Percentiles rank a stretch among this genome's conserved stretches.
These are phyloP conservation scores for Castanea crenata DNA, from an alignment of 306 rosid genomes.

Conservation along the genomic window DNA sequence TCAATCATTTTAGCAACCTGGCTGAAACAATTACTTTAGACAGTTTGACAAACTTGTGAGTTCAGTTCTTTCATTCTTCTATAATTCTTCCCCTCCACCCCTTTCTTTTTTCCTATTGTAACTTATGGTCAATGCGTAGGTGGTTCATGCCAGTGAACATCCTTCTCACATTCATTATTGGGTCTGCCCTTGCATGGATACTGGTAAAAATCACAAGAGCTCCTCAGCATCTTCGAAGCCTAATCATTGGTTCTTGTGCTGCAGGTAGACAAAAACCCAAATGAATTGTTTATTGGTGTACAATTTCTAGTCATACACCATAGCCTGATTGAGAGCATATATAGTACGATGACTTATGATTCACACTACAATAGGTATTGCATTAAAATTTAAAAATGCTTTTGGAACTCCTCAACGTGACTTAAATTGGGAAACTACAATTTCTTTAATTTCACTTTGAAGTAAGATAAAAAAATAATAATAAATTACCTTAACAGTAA, in stretches of 20 bases:
- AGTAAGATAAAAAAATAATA: no score
- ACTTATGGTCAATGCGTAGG: conserved; percentile 21
- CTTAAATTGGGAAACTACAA: no score
- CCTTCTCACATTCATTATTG: conserved; percentile 43
- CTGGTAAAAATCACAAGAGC: conserved; percentile 36
- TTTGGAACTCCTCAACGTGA: no score
- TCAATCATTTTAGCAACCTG: background rate
- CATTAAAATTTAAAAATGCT: no score
- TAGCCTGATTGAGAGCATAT: background rate
- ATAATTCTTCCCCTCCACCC: background rate
- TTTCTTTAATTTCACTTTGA: no score
- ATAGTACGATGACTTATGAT: no score
- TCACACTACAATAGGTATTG: no score
- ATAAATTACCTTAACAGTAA: no score
- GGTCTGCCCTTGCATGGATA: conserved; percentile 39
- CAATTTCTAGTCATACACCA: background rate
- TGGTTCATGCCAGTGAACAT: conserved; percentile 54
- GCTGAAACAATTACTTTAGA: background rate
- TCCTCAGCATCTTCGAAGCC: conserved; percentile 48
- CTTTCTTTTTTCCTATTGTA: background rate
- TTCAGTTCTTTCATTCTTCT: background rate
- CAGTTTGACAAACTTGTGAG: background rate
- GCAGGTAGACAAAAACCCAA: conserved; percentile 23
- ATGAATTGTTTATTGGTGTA: background rate
- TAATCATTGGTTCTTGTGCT: conserved; percentile 42